phyloP scores from a whole-genome alignment of 345 rosid genomes.

The Populus deltoides region DNA sequence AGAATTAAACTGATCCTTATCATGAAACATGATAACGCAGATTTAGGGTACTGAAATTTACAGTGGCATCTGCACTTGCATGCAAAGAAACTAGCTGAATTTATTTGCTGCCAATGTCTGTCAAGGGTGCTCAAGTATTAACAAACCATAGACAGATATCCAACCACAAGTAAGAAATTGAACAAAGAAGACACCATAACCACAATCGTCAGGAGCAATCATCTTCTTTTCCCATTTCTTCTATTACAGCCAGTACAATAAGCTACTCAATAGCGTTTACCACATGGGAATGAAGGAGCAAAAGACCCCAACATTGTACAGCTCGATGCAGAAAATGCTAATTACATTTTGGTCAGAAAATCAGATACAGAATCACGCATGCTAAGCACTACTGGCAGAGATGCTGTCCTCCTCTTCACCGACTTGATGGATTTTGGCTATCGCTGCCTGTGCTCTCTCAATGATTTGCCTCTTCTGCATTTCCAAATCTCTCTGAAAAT shows the following conservation, averaged over 20 bases:
- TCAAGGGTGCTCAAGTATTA: not conserved
- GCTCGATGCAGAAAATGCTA: constrained; percentile 23
- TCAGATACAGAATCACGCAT: constrained; percentile 23
- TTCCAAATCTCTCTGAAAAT: constrained; percentile 85
- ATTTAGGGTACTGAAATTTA: not conserved
- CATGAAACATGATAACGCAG: not conserved
- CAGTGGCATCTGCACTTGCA: not conserved
- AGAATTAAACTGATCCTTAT: not conserved
- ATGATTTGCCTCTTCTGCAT: constrained; percentile 80
- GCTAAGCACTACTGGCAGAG: constrained; percentile 66
- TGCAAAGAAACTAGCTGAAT: not conserved
- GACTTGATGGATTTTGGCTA: constrained; percentile 58
- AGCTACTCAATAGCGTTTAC: constrained; percentile 20
- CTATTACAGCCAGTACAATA: constrained; percentile 17
- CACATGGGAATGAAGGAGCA: not conserved
- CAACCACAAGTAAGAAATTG: not conserved
- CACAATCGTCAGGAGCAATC: constrained; percentile 8
- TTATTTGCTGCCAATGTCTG: not conserved
- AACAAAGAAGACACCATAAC: not conserved
- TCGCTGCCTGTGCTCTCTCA: constrained; percentile 78
- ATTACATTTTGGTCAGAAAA: constrained; percentile 10
- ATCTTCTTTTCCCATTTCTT: constrained; percentile 14
- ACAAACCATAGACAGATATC: not conserved
- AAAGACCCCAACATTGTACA: constrained; percentile 25
- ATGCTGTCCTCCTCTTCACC: constrained; percentile 50